A percentile compares a stretch with the other conserved stretches of the same genome.
These are phyloP conservation scores for Ustilago lituana DNA, from an alignment of 1,284 basidiomycete species.

Conservation along the genomic window DNA sequence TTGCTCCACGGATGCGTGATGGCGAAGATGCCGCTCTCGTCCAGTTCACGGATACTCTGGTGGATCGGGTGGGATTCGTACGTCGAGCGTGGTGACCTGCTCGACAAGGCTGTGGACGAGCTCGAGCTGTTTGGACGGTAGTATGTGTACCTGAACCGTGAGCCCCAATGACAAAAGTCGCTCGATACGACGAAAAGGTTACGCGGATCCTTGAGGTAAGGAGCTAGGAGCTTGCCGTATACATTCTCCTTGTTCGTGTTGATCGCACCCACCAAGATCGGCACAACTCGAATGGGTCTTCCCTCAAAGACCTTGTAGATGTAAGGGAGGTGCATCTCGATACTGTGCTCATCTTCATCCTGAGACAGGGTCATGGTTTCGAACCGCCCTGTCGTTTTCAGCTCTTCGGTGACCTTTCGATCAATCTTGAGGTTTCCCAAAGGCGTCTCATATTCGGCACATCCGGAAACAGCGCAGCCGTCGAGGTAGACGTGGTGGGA, in stretches of 20 bases:
- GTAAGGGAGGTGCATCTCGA: slow-evolving; percentile 98
- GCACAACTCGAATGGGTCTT: slow-evolving; percentile 84
- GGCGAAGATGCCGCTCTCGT: slow-evolving; percentile 80
- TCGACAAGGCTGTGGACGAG: slow-evolving; percentile 53
- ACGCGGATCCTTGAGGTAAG: slow-evolving; percentile 78
- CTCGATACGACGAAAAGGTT: slow-evolving; percentile 91
- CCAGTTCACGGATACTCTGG: slow-evolving; percentile 78
- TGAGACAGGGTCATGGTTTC: slow-evolving; percentile 74
- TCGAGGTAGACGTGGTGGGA: slow-evolving; percentile 91
- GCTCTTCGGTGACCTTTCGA: slow-evolving; percentile 75
- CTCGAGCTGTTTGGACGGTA: slow-evolving; percentile 78
- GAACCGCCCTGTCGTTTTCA: slow-evolving; percentile 78
- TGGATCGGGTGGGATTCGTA: slow-evolving; percentile 54
- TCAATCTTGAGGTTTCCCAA: slow-evolving; percentile 84
- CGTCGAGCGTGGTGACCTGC: slow-evolving; percentile 3
- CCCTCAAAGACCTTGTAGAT: slow-evolving; percentile 84
- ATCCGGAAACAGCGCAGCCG: slow-evolving; percentile 84
- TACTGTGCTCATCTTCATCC: slow-evolving; percentile 94
- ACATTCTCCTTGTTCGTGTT: slow-evolving; percentile 73
- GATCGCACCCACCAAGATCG: slow-evolving; percentile 89
- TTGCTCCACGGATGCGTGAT: slow-evolving; percentile 71
- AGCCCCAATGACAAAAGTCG: slow-evolving; percentile 97
- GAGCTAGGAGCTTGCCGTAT: slow-evolving; percentile 79
- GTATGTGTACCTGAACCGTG: slow-evolving; percentile 82
- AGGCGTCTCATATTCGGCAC: slow-evolving; percentile 82